Evolutionary conservation across 441 rosid genomes (phyloP).

Genomic region (Aleurites moluccanus): DNA sequence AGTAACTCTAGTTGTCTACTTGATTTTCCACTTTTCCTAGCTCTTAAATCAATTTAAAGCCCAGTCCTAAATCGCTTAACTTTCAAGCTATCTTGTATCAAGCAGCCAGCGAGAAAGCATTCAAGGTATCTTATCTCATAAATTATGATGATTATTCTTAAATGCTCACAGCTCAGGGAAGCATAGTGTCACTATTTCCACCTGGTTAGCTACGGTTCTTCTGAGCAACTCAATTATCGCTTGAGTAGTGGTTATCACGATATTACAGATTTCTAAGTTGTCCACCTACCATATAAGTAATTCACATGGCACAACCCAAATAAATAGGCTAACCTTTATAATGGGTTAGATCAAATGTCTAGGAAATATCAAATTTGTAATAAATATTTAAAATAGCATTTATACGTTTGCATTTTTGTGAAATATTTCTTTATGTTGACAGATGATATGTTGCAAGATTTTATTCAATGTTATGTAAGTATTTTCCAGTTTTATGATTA

Average conservation of each 20-base stretch:
- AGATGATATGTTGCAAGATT: background rate
- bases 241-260: background rate
- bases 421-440: background rate
- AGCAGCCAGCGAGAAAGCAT: background rate
- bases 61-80: background rate
- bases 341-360: background rate
- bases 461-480: background rate
- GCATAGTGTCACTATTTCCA: background rate
- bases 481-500: background rate
- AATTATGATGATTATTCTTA: background rate
- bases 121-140: background rate
- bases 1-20: background rate
- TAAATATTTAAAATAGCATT: background rate
- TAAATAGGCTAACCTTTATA: background rate
- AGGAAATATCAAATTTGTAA: background rate
- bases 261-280: background rate
- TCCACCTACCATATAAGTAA: background rate
- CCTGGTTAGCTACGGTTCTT: background rate
- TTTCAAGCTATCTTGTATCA: background rate
- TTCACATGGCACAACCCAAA: background rate
- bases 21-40: background rate
- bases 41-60: background rate
- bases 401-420: too few species aligned
- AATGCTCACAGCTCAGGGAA: background rate
- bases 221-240: background rate